Base-by-base conservation (phyloP, 768 basidiomycete genomes). In the Suillus variegatus region DNA sequence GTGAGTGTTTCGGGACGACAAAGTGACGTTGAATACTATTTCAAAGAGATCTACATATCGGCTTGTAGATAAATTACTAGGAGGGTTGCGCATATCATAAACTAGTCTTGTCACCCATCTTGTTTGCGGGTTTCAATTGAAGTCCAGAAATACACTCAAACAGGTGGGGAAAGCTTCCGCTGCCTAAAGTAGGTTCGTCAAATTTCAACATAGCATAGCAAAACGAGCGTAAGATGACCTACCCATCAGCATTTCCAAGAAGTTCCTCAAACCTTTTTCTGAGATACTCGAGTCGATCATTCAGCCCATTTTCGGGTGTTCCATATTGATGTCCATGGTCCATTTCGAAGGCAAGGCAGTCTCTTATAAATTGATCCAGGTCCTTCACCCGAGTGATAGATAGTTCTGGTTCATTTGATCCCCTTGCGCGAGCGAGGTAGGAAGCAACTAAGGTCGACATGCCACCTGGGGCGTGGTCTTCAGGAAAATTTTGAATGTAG, bases 361-460 rank as follows among this genome's bases (percentile, higher is more conserved):
- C 87, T 28, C 91, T 87, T 25, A 92, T 76, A 67, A 87, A 93
- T 25, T 86, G 82, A 22, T 90, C 87, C 3, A 92, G 79, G 65
- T 88, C 87, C 66, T 87, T 86, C 6, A 80, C 80, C 7, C 85
- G 83, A 4, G 78, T 72, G 36, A 81, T 79, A 0, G 88, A 89
- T n/a, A 82, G 60, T 67, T 92, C 88, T 2, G 91, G 91, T 68
- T 92, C 91, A 47, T 85, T 84, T 0, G 89, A 86, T 13, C 90
- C 89, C 32, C 90, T 85, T 36, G 84, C 81, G 14, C 87, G 85
- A 4, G 91, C 91, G 25, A 93, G 81, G 74, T 89, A 92, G 3
- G 90, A 88, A 20, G 91, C 90, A 16, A 88, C 82, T 22, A 92
- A 36, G 0, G 91, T 93, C 6, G 90, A 75, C 13, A 89, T 65